phyloP scores from a whole-genome alignment of 768 basidiomycete genomes.

The Leucocoprinus birnbaumii region DNA sequence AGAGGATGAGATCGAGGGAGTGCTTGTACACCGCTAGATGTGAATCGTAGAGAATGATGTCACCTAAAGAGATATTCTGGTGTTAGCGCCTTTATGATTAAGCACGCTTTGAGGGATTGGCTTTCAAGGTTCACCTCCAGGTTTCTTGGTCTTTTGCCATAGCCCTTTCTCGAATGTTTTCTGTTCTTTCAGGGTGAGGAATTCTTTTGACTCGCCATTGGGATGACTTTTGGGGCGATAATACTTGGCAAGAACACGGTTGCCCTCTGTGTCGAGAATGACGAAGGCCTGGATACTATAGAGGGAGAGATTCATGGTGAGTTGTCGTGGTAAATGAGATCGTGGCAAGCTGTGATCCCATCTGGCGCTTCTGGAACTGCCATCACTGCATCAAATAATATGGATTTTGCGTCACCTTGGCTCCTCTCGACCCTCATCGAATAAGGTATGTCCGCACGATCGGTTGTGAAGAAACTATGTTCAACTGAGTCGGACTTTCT shows the following conservation, averaged over 20 bases:
- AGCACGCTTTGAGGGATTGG: not conserved
- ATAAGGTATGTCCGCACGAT: no score
- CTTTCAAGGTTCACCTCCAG: constrained; percentile 60
- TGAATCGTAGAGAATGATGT: constrained; percentile 88
- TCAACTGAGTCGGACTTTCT: no score
- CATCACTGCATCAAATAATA: constrained; percentile 2
- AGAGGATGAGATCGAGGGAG: constrained; percentile 93
- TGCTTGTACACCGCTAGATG: constrained; percentile 93
- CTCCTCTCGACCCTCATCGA: no score
- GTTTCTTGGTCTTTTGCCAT: constrained; percentile 93
- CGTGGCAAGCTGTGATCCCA: constrained; percentile 1
- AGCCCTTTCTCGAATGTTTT: constrained; percentile 93
- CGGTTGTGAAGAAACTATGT: no score
- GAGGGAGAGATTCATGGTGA: constrained; percentile 74
- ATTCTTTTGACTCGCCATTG: constrained; percentile 57
- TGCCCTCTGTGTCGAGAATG: constrained; percentile 93
- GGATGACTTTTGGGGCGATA: constrained; percentile 74
- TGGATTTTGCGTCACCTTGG: no score
- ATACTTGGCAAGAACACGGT: constrained; percentile 95
- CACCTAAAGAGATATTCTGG: constrained; percentile 48
- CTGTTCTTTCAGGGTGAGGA: constrained; percentile 84
- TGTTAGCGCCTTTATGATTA: not conserved
- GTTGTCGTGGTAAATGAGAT: not conserved
- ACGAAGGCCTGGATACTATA: constrained; percentile 87
- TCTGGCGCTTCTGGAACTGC: not conserved